Evolutionary conservation across 768 basidiomycete genomes (phyloP).

Genomic region (Mycena epipterygia): DNA sequence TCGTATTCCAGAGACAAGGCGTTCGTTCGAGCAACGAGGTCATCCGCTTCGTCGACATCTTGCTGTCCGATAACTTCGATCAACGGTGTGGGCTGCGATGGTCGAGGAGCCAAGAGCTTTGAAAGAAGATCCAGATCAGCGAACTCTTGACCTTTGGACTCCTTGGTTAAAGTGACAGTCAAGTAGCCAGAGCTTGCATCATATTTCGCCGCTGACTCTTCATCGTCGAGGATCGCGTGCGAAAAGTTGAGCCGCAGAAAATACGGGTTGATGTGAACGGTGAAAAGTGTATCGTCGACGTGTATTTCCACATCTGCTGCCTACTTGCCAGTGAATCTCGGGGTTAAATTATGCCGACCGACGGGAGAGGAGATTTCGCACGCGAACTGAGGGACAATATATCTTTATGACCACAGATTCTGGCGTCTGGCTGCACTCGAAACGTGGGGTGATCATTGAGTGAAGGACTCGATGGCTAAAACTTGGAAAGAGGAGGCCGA

Average conservation of each 20-base stretch:
- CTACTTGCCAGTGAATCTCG: constrained; percentile 58
- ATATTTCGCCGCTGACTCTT: constrained; percentile 78
- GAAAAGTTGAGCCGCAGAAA: constrained; percentile 86
- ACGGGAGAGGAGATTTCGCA: constrained; percentile 49
- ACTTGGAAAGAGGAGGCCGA: not conserved
- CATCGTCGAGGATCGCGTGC: constrained; percentile 75
- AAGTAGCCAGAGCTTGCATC: constrained; percentile 86
- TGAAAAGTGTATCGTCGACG: constrained; percentile 78
- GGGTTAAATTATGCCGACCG: constrained; percentile 22
- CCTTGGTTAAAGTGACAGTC: constrained; percentile 81
- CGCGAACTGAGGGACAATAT: constrained; percentile 82
- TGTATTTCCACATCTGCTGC: constrained; percentile 87
- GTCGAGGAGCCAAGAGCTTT: constrained; percentile 80
- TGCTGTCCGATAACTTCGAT: constrained; percentile 73
- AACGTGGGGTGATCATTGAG: constrained; percentile 82
- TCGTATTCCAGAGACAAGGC: constrained; percentile 67
- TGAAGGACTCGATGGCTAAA: not conserved
- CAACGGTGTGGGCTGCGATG: constrained; percentile 47
- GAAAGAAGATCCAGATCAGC: constrained; percentile 84
- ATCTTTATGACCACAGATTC: constrained; percentile 68
- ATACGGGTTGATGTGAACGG: constrained; percentile 86
- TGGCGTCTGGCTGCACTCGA: constrained; percentile 76
- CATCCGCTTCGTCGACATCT: constrained; percentile 48
- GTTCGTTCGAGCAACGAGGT: constrained; percentile 59
- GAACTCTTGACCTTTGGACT: constrained; percentile 74